Percentiles rank a stretch among this genome's conserved stretches.
phyloP scores from a whole-genome alignment of 495 filamentous ascomycete species.

The Acidomyces sp. region DNA sequence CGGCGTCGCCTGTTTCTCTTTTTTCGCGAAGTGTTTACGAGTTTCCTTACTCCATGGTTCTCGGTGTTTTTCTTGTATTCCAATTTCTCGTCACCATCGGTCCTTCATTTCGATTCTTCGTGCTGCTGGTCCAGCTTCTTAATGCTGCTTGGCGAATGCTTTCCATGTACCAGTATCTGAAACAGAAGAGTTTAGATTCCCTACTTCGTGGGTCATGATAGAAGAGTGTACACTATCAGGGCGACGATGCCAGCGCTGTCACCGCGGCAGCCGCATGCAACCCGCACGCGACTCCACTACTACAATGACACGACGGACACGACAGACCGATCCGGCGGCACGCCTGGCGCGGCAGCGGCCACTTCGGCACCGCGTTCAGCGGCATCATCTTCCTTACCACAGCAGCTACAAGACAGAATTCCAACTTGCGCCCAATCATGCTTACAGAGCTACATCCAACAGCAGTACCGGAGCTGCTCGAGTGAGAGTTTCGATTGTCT shows the following conservation, averaged over 20 bases:
- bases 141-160: background rate
- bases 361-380: background rate
- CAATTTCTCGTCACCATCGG: background rate
- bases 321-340: background rate
- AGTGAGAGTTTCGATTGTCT: constrained; percentile 9
- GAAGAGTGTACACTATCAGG: constrained; percentile 8
- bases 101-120: background rate
- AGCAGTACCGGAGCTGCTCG: constrained; percentile 6
- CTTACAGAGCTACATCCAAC: constrained; percentile 7
- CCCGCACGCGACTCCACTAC: background rate
- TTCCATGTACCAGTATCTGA: background rate
- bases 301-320: constrained; percentile 1
- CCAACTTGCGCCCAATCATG: constrained; percentile 13
- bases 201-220: constrained; percentile 1
- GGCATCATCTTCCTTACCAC: background rate
- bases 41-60: too few relatives aligned
- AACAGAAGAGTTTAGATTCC: constrained; percentile 1
- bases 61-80: background rate
- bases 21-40: background rate
- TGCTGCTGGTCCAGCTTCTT: background rate
- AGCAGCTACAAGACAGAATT: constrained; percentile 5
- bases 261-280: background rate
- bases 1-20: too few relatives aligned
- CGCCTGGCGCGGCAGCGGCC: too few relatives aligned
- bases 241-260: constrained; percentile 1